Base-by-base conservation (phyloP, 805 yeast species). In the Metschnikowia henanensis region DNA sequence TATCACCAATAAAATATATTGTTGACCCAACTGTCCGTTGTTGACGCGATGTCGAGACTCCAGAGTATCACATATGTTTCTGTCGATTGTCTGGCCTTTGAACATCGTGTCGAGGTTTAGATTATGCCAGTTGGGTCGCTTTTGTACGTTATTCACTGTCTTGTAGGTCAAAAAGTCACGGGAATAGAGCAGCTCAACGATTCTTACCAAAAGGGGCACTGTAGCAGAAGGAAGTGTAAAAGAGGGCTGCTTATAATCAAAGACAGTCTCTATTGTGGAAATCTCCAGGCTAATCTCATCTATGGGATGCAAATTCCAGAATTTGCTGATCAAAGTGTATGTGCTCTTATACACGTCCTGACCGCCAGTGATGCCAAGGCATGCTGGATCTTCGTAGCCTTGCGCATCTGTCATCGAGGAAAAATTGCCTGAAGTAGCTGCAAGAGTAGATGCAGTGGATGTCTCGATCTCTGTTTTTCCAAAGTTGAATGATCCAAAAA, bases 141-240 rank as follows among this genome's bases (percentile, higher is more conserved):
- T 61, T 43, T 58, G 60, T 35, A 61, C 47, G 43, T 64, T 70
- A 37, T 61, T 63, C 30, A 64, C 58, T 15, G 73, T 73, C 45
- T 72, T 68, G 43, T 70, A 70, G 39, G 57, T 59, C 38, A 79
- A 54, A 44, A 77, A 75, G 21, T 77, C 74, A 33, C 91, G 65
- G 38, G 74, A 76, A 51, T 83, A 80, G n/a, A 85, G 71, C 17
- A 81, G 65, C 63, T 91, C 90, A 3, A 87, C 75, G 10, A 90
- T 55, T 47, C 97, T 72, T 3, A 82, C 73, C 2, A 80, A 66
- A 4, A 92, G 61, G 2, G 99, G 98, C 0, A 89, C 85, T 23
- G 71, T 67, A 21, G 80, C 85, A 0, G 95, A 94, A 5, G 97
- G 85, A 47, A 86, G 80, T 1, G 89, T 81, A 58, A 82, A 85